A percentile compares a stretch with the other conserved stretches of the same genome.
Conservation (phyloP, 148 eudicot genomes). For the Salicornia ramosissima region DNA sequence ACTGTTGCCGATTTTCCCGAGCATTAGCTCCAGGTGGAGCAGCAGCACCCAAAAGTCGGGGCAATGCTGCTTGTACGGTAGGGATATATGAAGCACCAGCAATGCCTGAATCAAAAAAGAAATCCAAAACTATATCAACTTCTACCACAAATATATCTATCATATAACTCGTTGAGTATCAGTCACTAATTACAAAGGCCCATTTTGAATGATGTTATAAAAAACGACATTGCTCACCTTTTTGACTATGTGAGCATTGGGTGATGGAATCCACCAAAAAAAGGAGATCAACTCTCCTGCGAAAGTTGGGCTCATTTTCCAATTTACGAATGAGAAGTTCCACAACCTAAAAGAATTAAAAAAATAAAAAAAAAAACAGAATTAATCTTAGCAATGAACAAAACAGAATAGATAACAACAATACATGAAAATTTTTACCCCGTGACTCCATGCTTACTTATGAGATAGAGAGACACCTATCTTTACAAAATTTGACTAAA, state of each 20-base stretch:
- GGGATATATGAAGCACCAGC: constrained; percentile 92
- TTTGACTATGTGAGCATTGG: constrained; percentile 86
- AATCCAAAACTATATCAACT: constrained; percentile 2
- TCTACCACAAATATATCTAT: not conserved
- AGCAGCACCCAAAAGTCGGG: constrained; percentile 84
- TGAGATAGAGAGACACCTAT: not conserved
- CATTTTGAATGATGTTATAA: no score
- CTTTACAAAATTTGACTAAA: no score
- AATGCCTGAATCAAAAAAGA: constrained; percentile 43
- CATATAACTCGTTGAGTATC: not conserved
- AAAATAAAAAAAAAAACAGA: no score
- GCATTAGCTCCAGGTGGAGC: constrained; percentile 81
- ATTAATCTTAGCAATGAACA: not conserved
- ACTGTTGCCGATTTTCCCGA: constrained; percentile 87
- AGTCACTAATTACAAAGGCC: not conserved
- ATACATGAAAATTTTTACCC: not conserved
- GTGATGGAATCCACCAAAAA: constrained; percentile 96
- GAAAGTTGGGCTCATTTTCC: constrained; percentile 71
- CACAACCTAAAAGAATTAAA: constrained; percentile 61
- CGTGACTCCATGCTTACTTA: not conserved
- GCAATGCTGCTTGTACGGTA: constrained; percentile 70
- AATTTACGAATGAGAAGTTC: constrained; percentile 80
- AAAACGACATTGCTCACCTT: constrained; percentile 40
- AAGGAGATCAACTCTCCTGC: constrained; percentile 86
- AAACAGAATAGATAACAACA: not conserved